Evolutionary conservation across 441 rosid genomes (phyloP).

Genomic region (Daphne laureola): DNA sequence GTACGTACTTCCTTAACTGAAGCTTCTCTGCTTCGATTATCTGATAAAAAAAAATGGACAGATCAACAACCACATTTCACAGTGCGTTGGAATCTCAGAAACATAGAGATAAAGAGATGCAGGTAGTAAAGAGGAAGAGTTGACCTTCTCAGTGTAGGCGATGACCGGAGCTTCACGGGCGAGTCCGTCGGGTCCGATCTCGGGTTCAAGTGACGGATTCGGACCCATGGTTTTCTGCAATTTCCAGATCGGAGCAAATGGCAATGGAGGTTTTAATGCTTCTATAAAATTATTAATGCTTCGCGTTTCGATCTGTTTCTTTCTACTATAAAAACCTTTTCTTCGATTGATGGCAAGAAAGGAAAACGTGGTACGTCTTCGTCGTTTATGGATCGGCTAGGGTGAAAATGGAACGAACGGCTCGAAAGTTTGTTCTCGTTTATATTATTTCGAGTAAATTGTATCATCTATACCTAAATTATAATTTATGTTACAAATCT

Average conservation of each 20-base stretch:
- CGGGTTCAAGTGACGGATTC: slow-evolving; percentile 50
- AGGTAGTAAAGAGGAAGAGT: slow-evolving; percentile 5
- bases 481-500: no score
- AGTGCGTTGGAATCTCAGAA: slow-evolving; percentile 4
- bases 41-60: slow-evolving; percentile 29
- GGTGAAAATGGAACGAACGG: no score
- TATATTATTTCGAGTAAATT: no score
- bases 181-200: slow-evolving; percentile 92
- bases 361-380: not conserved
- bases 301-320: slow-evolving; percentile 1
- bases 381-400: no score
- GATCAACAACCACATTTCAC: slow-evolving; percentile 8
- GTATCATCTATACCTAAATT: no score
- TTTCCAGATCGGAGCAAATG: slow-evolving; percentile 9
- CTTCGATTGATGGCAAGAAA: slow-evolving; percentile 9
- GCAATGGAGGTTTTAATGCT: not conserved
- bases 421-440: no score
- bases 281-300: slow-evolving; percentile 12
- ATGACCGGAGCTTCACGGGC: slow-evolving; percentile 73
- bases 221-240: slow-evolving; percentile 31
- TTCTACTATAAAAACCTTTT: slow-evolving; percentile 3
- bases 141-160: slow-evolving; percentile 87
- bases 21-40: slow-evolving; percentile 81
- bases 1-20: slow-evolving; percentile 70
- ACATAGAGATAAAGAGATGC: not conserved